Conservation (phyloP, 148 eudicot species). For the Bassia scoparia region DNA sequence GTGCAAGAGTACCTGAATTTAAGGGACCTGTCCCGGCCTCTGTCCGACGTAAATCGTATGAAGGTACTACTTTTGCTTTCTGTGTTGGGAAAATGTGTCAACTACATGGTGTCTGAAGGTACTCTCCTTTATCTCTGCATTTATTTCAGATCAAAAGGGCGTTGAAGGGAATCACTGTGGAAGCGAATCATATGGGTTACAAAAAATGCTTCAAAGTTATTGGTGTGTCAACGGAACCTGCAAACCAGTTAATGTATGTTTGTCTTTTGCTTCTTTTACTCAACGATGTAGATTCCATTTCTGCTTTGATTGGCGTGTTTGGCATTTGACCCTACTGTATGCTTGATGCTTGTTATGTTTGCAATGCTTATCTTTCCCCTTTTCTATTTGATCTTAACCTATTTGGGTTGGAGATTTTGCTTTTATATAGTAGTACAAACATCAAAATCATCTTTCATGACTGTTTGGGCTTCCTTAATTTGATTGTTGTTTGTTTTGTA, state of each 20-base stretch:
- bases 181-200: slow-evolving; percentile 31
- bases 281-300: background rate
- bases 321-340: too few species aligned
- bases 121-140: background rate
- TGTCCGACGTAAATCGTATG: slow-evolving; percentile 47
- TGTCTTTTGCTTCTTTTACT: background rate
- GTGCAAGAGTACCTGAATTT: slow-evolving; percentile 30
- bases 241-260: slow-evolving; percentile 49
- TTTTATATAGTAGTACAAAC: too few species aligned
- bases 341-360: too few species aligned
- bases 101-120: too few species aligned
- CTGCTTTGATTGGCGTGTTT: background rate
- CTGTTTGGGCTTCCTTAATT: too few species aligned
- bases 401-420: background rate
- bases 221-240: slow-evolving; percentile 43
- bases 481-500: too few species aligned
- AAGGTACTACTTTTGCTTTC: slow-evolving; percentile 42
- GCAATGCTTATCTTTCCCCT: background rate
- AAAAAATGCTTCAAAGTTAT: slow-evolving; percentile 42
- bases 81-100: background rate
- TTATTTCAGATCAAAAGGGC: slow-evolving; percentile 52
- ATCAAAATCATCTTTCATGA: too few species aligned
- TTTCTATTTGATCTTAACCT: background rate
- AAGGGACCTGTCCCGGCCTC: slow-evolving; percentile 35
- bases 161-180: slow-evolving; percentile 53